Conservation (phyloP, 805 yeast genomes). For the Kregervanrija delftensis region DNA sequence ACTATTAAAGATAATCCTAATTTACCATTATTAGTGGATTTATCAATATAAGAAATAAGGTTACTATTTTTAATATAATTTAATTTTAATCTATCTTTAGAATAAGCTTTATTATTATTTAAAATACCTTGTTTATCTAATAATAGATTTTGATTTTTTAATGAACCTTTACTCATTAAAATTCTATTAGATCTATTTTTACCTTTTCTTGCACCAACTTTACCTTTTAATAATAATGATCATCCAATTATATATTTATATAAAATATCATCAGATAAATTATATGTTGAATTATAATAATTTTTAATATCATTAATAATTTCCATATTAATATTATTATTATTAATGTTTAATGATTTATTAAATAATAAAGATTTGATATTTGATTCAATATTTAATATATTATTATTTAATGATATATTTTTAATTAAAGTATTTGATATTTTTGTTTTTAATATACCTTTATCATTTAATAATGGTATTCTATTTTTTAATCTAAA, state of each 20-base stretch:
- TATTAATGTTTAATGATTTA: too few relatives aligned
- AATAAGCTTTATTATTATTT: not conserved
- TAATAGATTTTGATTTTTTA: constrained; percentile 1
- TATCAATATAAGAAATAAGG: constrained; percentile 2
- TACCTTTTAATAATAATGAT: constrained; percentile 6
- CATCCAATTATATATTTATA: constrained; percentile 1
- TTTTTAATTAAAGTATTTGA: not conserved
- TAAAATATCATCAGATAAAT: constrained; percentile 1
- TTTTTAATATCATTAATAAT: constrained; percentile 1
- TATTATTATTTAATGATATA: constrained; percentile 1
- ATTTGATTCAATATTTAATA: constrained; percentile 1
- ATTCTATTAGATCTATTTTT: constrained; percentile 3
- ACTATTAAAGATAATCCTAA: constrained; percentile 4
- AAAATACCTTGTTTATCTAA: not conserved
- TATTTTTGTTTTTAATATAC: not conserved
- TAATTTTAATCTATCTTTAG: constrained; percentile 6
- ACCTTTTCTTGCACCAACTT: constrained; percentile 3
- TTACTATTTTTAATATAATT: constrained; percentile 6
- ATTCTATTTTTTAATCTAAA: constrained; percentile 4
- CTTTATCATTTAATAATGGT: not conserved
- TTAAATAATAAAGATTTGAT: constrained; percentile 1
- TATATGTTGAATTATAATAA: constrained; percentile 3
- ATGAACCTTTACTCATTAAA: constrained; percentile 5
- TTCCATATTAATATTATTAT: not conserved
- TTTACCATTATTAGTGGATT: constrained; percentile 8